phyloP scores from a whole-genome alignment of 805 yeast species.

The Spathaspora passalidarum region DNA sequence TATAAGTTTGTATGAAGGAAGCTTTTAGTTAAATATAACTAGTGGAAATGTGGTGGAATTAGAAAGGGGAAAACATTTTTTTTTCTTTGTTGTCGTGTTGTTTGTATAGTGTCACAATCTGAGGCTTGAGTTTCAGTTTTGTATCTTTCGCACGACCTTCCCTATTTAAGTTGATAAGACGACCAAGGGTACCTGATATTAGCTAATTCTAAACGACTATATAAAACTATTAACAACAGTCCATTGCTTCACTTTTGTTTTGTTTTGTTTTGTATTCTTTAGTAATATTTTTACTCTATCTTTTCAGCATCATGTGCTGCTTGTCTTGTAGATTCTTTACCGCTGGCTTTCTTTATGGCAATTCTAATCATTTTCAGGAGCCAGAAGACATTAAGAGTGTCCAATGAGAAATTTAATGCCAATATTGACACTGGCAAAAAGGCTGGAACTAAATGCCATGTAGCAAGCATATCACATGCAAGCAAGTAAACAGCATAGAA shows the following conservation, averaged over 20 bases:
- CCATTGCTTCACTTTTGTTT: no score
- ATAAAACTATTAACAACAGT: no score
- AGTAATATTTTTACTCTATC: constrained; percentile 10
- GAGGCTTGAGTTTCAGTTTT: neutral
- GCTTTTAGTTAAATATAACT: neutral
- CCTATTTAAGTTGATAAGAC: no score
- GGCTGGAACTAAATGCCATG: constrained; percentile 43
- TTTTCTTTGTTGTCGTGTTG: neutral
- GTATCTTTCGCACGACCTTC: neutral
- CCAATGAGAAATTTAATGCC: constrained; percentile 57
- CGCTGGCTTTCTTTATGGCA: constrained; percentile 52
- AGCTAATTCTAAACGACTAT: no score
- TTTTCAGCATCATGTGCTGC: constrained; percentile 17
- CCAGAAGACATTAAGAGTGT: constrained; percentile 78
- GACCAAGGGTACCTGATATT: no score
- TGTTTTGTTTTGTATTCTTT: no score
- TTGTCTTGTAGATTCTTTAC: constrained; percentile 11
- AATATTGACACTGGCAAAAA: constrained; percentile 51
- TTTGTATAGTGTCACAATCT: no score
- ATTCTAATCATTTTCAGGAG: constrained; percentile 79
- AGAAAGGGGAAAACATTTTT: neutral
- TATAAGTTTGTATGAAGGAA: neutral
- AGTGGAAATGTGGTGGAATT: neutral
- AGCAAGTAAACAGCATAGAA: constrained; percentile 61
- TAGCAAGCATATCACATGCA: constrained; percentile 44